Percentiles rank a stretch among this genome's conserved stretches.
Evolutionary conservation across 1,284 basidiomycete species (phyloP).

Genomic region (Rhodotorula glutinis): DNA sequence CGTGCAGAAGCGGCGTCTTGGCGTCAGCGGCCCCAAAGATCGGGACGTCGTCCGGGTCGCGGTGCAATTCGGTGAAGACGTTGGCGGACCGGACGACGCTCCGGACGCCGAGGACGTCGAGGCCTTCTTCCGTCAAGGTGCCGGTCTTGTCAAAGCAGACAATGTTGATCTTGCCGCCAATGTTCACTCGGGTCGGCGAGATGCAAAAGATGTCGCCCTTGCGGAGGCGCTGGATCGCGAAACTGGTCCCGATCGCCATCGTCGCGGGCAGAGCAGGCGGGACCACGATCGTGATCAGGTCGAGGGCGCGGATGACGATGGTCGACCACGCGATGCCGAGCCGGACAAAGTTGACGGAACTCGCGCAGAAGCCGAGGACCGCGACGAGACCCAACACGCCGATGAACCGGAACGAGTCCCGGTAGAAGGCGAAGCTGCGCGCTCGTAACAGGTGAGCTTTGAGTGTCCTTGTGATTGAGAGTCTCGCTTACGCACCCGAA

Average conservation of each 20-base stretch:
- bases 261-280: slow-evolving; percentile 97
- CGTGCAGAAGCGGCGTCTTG: slow-evolving; percentile 83
- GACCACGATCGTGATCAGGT: slow-evolving; percentile 97
- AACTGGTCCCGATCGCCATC: slow-evolving; percentile 94
- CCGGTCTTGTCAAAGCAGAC: slow-evolving; percentile 99
- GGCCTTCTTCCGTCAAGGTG: slow-evolving; percentile 94
- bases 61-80: slow-evolving; percentile 86
- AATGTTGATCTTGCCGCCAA: slow-evolving; percentile 94
- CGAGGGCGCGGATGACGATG: slow-evolving; percentile 86
- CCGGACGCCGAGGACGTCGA: slow-evolving; percentile 92
- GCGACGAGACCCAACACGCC: slow-evolving; percentile 77
- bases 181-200: slow-evolving; percentile 91
- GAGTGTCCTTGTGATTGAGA: background rate
- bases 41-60: slow-evolving; percentile 82
- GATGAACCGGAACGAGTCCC: slow-evolving; percentile 90
- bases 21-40: slow-evolving; percentile 57
- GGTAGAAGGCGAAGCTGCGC: slow-evolving; percentile 50
- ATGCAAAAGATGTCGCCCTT: slow-evolving; percentile 93
- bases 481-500: slow-evolving; percentile 67
- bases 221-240: slow-evolving; percentile 85
- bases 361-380: slow-evolving; percentile 49
- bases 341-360: slow-evolving; percentile 81
- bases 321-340: slow-evolving; percentile 87
- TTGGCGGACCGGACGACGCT: slow-evolving; percentile 66
- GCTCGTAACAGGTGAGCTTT: background rate